A percentile compares a stretch with the other conserved stretches of the same genome.
These are phyloP conservation scores for Musa itinerans DNA, from an alignment of 176 grass and related monocot species.

Conservation along the genomic window DNA sequence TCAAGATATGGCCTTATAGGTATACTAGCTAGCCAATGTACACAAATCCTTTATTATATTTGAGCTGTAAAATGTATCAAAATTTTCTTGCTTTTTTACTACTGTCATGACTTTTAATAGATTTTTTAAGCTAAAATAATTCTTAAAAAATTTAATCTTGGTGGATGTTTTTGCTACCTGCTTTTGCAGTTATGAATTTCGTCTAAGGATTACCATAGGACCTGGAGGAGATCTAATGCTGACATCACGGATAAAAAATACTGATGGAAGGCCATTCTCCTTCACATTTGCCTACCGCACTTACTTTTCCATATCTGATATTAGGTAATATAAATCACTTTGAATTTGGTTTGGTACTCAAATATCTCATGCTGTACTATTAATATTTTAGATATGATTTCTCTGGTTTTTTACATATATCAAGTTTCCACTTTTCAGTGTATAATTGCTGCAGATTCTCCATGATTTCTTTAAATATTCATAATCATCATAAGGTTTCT, in stretches of 20 bases:
- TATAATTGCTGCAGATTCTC: no score
- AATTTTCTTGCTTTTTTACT: no score
- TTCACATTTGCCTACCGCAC: slow-evolving; percentile 99
- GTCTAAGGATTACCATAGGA: slow-evolving; percentile 71
- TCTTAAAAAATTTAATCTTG: neutral
- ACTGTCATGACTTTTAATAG: neutral
- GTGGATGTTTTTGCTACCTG: neutral
- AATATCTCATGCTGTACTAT: neutral
- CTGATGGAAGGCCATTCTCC: slow-evolving; percentile 66
- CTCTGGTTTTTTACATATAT: no score
- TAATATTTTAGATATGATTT: neutral
- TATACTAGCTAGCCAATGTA: slow-evolving; percentile 8
- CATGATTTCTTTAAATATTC: no score
- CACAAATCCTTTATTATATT: neutral
- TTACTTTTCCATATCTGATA: slow-evolving; percentile 90
- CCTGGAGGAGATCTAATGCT: slow-evolving; percentile 77
- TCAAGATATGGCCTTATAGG: slow-evolving; percentile 85
- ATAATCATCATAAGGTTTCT: no score
- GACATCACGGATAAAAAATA: slow-evolving; percentile 73
- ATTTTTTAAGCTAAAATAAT: neutral
- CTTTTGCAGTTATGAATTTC: slow-evolving; percentile 77
- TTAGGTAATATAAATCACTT: slow-evolving; percentile 41
- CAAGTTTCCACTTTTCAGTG: no score
- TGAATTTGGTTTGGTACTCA: neutral
- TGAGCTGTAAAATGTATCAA: neutral